phyloP scores from a whole-genome alignment of 2,329 filamentous ascomycete species.

The Tolypocladium nubicola region DNA sequence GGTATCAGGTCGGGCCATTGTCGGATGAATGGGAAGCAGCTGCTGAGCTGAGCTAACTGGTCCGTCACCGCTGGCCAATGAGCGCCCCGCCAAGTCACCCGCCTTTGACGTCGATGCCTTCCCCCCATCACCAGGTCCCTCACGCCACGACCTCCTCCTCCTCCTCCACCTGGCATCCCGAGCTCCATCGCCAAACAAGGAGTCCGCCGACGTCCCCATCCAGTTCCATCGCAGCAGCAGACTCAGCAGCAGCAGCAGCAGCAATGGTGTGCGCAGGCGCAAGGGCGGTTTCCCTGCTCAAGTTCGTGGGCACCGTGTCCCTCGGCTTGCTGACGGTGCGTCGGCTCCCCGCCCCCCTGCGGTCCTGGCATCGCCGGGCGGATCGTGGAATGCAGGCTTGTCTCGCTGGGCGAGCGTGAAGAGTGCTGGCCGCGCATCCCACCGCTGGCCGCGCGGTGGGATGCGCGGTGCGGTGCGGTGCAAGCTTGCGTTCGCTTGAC shows the following conservation, averaged over 20 bases:
- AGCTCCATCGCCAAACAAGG: not conserved
- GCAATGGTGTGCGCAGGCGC: conserved; percentile 52
- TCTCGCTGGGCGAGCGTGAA: too few species aligned
- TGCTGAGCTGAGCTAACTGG: not conserved
- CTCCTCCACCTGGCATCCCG: not conserved
- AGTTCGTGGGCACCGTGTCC: conserved; percentile 87
- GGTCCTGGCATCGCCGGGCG: not conserved
- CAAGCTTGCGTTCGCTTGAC: not conserved
- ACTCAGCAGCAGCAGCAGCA: conserved; percentile 7
- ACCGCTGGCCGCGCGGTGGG: too few species aligned
- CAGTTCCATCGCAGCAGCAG: not conserved
- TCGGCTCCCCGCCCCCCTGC: conserved; percentile 10
- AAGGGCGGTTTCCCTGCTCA: conserved; percentile 56
- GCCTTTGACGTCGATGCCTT: not conserved
- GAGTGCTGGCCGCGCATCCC: not conserved
- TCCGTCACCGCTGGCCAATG: not conserved
- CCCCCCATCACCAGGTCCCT: not conserved
- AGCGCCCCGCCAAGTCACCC: not conserved
- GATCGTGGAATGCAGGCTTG: not conserved
- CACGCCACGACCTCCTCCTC: not conserved
- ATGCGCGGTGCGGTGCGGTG: not conserved
- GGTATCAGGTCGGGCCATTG: not conserved
- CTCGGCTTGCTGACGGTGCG: conserved; percentile 80
- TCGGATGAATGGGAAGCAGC: not conserved
- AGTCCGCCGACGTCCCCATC: not conserved